Evolutionary conservation across 352 stramenopile species (phyloP), one percentile per base, ranked within the genome.

Genomic region (Pythium dissimile): DNA sequence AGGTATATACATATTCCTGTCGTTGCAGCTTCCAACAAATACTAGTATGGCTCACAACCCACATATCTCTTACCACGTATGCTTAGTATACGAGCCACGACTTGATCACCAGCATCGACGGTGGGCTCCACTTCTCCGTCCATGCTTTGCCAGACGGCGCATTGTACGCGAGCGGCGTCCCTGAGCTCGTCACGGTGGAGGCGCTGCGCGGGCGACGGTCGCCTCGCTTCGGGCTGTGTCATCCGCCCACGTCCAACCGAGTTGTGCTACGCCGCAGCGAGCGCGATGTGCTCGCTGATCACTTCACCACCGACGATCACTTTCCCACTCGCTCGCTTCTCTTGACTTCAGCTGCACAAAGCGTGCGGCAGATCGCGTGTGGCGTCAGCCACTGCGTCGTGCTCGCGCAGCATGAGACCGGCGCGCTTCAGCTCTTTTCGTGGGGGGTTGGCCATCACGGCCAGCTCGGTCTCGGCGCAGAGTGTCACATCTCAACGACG

Each of bases 381-480:
- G 73, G 71, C 21, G 49, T 62, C 32, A 80, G 71, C 15, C 73
- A 83, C 49, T 77, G 71, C 20, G 23, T 75, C 11, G 71, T 39
- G 8, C 58, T 83, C 16, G 30, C 39, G 12, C 21, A 32, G 15
- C 15, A 2, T 26, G 46, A 53, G 8, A 35, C 28, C 32, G 43
- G 42, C 4, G 21, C 11, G 6, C 4, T 38, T 39, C 21, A 41
- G 35, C 18, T 83, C 28, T 72, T 64, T 48, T 30, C 66, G 3
- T 80, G 71, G 73, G 73, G 73, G 0, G 13, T 67, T 6, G 73
- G 69, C 9, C 30, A 71, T n/a, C 75, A 80, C 28, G 73, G 71
- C 0, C 73, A 84, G n/a, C 67, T 84, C 16, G 73, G 73, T 6
- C 64, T 84, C 6, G 71, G 66, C 18, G 50, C 64, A 10, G 50